A percentile compares a stretch with the other conserved stretches of the same genome.
These are phyloP conservation scores for Phaeolepiota aurea DNA, from an alignment of 768 basidiomycete genomes.

Conservation along the genomic window DNA sequence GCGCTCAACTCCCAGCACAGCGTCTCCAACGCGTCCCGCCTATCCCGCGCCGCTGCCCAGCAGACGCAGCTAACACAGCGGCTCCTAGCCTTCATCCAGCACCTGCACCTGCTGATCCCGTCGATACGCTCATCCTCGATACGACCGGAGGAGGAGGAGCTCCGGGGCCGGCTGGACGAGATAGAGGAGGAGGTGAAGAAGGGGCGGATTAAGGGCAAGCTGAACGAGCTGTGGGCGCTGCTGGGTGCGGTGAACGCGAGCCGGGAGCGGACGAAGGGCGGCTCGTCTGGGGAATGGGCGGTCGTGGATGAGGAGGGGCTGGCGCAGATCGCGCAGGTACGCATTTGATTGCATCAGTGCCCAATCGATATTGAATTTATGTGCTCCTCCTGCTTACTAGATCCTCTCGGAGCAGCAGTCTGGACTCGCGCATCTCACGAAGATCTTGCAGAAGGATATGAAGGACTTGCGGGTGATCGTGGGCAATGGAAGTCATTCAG, in stretches of 20 bases:
- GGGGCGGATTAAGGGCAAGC: constrained; percentile 58
- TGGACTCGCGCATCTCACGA: constrained; percentile 74
- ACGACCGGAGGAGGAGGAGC: constrained; percentile 70
- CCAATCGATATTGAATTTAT: no score
- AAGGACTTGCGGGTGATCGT: constrained; percentile 62
- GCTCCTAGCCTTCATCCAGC: constrained; percentile 60
- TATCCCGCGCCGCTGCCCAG: constrained; percentile 49
- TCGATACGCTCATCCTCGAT: constrained; percentile 67
- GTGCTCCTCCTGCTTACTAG: constrained; percentile 30
- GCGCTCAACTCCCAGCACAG: constrained; percentile 54
- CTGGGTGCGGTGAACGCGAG: constrained; percentile 66
- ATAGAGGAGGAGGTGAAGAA: constrained; percentile 64
- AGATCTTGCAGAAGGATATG: constrained; percentile 54
- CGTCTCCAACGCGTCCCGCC: constrained; percentile 59
- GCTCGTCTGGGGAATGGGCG: constrained; percentile 55
- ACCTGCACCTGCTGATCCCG: constrained; percentile 74
- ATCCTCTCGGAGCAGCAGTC: constrained; percentile 73
- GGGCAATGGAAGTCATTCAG: constrained; percentile 25
- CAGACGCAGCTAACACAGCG: constrained; percentile 70
- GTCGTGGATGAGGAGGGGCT: constrained; percentile 86
- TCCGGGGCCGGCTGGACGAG: constrained; percentile 64
- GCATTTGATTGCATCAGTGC: constrained; percentile 12
- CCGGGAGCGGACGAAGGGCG: constrained; percentile 36
- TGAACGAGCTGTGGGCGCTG: constrained; percentile 83
- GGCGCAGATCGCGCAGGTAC: constrained; percentile 64